Evolutionary conservation across 176 grass and related monocot genomes (phyloP).

Genomic region (Cenchrus purpureus): DNA sequence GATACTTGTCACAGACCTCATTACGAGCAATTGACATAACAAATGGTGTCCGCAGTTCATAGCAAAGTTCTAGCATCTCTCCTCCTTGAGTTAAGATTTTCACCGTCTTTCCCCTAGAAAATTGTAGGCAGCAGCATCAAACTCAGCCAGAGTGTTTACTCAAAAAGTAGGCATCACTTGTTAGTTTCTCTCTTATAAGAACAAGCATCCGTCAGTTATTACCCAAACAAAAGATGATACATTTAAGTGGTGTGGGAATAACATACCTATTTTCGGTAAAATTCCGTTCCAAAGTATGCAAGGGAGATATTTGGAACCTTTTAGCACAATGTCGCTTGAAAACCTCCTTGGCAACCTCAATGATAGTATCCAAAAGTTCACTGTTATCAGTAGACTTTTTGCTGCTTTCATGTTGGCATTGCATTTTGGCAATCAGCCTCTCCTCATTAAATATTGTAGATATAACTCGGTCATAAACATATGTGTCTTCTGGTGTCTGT

Average conservation of each 20-base stretch:
- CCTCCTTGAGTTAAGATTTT: conserved; percentile 95
- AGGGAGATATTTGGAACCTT: conserved; percentile 80
- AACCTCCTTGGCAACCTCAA: conserved; percentile 92
- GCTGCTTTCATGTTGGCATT: conserved; percentile 60
- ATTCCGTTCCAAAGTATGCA: conserved; percentile 63
- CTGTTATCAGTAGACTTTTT: conserved; percentile 67
- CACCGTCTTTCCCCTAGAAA: conserved; percentile 74
- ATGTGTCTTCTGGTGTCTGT: conserved; percentile 87
- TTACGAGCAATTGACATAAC: conserved; percentile 73
- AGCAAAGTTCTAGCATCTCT: conserved; percentile 93
- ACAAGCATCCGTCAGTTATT: conserved; percentile 20
- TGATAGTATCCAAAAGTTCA: conserved; percentile 75
- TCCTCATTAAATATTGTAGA: conserved; percentile 92
- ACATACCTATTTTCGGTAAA: conserved; percentile 70
- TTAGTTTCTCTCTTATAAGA: conserved; percentile 31
- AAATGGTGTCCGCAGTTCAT: conserved; percentile 87
- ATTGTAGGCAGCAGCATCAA: conserved; percentile 31
- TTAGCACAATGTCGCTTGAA: conserved; percentile 96
- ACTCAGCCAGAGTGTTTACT: not conserved
- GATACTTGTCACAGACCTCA: conserved; percentile 54
- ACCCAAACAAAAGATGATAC: conserved; percentile 25
- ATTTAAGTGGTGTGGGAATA: conserved; percentile 31
- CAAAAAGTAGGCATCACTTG: conserved; percentile 19
- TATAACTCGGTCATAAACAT: conserved; percentile 90
- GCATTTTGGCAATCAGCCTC: conserved; percentile 66